Conservation (phyloP, 257 asterid species). For the Przewalskia tangutica region DNA sequence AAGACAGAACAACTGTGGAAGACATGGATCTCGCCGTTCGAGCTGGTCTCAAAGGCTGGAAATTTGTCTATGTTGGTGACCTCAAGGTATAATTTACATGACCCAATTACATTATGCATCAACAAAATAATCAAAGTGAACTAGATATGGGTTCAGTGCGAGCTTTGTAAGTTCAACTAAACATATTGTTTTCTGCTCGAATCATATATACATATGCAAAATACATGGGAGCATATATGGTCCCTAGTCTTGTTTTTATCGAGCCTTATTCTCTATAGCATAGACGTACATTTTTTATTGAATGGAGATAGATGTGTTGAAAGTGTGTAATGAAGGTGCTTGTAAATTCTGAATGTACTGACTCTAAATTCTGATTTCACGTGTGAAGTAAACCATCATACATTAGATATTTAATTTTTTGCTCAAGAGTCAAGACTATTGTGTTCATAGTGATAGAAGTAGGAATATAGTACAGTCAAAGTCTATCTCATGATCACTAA, state of each 20-base stretch:
- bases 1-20: conserved; percentile 57
- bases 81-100: conserved; percentile 15
- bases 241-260: background rate
- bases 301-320: background rate
- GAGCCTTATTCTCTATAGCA: background rate
- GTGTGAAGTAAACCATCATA: too few species aligned
- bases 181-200: background rate
- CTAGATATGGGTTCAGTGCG: background rate
- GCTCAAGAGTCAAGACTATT: background rate
- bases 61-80: conserved; percentile 44
- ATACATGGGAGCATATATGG: background rate
- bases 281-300: background rate
- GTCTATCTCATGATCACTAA: background rate
- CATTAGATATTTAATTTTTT: background rate
- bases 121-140: too few species aligned
- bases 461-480: background rate
- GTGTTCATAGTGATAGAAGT: background rate
- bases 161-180: background rate
- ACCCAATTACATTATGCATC: background rate
- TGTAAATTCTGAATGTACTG: too few species aligned
- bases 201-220: background rate
- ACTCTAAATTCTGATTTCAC: background rate
- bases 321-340: too few species aligned
- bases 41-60: conserved; percentile 63
- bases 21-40: conserved; percentile 64